Base-by-base conservation (phyloP, 2,329 filamentous ascomycete species). In the Dactylonectria estremocensis region DNA sequence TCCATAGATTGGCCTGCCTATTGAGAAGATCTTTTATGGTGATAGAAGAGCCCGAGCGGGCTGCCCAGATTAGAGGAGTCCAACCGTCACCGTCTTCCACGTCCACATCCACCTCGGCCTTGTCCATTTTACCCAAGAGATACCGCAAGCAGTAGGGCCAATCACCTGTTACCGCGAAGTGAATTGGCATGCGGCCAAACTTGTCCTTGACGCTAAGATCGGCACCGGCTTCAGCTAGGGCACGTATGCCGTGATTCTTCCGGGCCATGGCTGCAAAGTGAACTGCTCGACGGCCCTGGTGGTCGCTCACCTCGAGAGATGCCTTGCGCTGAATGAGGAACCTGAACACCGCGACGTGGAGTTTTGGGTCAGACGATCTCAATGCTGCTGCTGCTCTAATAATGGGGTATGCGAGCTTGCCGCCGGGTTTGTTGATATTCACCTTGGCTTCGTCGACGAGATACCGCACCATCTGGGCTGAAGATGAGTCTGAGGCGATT, bases 401-500 rank as follows among this genome's bases (percentile, higher is more conserved):
- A 24, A 49, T 49, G 46, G 46, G 46, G 20, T 49, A 49, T 20
- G 18, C 46, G 18, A 49, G n/a, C 46, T 20, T 20, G 2, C 46
- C 46, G 2, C 46, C 46, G n/a, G 18, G 18, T 24, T 49, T 49
- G 46, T 49, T 24, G 22, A 49, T 49, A 8, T 20, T 20, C 46
- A 49, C 46, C n/a, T 49, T 49, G 46, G 5, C 46, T 49, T 49
- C 46, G 18, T 49, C 46, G 46, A 49, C 46, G 18, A 49, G 46
- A 16, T 49, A 49, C 18, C 9, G 46, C 46, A 49, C 46, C 46
- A 49, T 49, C 18, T 49, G 14, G 46, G 11, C 37, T 5, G 46
- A 24, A 49, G 46, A 10, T 22, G 18, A 20, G 18, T 6, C n/a
- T 16, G 7, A 13, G 18, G 20, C 3, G 46, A 49, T 49, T 16